These are phyloP conservation scores for Phytophthora multivora DNA, from an alignment of 352 stramenopile species.

Conservation along the genomic window DNA sequence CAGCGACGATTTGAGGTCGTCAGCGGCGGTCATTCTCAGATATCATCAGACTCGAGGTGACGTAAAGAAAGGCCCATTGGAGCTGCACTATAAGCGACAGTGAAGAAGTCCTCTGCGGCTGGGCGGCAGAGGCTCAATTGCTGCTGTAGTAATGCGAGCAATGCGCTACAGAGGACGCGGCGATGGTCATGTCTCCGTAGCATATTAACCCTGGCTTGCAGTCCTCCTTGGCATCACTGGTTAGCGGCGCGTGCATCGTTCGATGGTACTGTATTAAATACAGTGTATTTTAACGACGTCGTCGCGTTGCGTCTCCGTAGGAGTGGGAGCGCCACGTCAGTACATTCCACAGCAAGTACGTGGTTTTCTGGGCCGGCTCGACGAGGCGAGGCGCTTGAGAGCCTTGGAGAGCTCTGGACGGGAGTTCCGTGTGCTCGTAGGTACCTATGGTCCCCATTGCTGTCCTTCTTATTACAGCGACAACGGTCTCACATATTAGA, in stretches of 20 bases:
- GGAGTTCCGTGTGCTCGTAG: too few relatives aligned
- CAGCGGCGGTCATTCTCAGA: too few relatives aligned
- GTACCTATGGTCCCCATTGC: not conserved
- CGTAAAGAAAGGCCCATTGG: slow-evolving; percentile 9
- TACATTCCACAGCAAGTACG: slow-evolving; percentile 16
- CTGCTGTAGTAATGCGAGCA: slow-evolving; percentile 9
- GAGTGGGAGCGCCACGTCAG: slow-evolving; percentile 20
- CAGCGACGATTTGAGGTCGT: too few relatives aligned
- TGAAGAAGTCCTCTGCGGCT: slow-evolving; percentile 2
- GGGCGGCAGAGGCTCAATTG: slow-evolving; percentile 11
- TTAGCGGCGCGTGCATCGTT: not conserved
- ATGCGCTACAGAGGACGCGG: slow-evolving; percentile 1
- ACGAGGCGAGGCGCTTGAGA: not conserved
- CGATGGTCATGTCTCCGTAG: not conserved
- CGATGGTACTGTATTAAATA: too few relatives aligned
- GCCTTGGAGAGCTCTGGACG: not conserved
- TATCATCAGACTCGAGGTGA: too few relatives aligned
- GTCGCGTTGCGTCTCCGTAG: slow-evolving; percentile 17
- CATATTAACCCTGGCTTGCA: not conserved
- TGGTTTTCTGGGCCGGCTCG: not conserved
- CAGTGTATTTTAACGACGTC: slow-evolving; percentile 31
- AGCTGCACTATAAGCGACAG: slow-evolving; percentile 20
- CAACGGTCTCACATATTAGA: not conserved
- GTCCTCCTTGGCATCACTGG: not conserved
- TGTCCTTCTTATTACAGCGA: not conserved